Base-by-base conservation (phyloP, 2,329 filamentous ascomycete species). In the Cladosporium sp. region DNA sequence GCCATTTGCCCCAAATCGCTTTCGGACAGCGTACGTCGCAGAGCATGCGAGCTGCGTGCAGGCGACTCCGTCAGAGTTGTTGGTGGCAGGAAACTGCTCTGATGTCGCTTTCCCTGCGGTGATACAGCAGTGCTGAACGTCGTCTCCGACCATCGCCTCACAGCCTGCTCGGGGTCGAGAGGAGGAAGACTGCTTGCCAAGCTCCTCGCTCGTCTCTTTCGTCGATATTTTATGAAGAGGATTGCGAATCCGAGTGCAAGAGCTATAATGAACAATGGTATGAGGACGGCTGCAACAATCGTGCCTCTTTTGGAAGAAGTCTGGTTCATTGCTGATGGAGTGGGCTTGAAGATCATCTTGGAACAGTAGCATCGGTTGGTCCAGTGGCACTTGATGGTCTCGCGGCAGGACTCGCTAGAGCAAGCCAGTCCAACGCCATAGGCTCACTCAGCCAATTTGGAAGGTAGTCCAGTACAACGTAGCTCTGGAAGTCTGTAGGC, bases 401-500 rank as follows among this genome's bases (percentile, higher is more conserved):
- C 10, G 55, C 29, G 3, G 29, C 55, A 35, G 55, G 55, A 23
- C 55, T 58, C 1, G 55, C 55, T 4, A 40, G 33, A 6, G 10
- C 31, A 26, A 35, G 28, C 18, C 18, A 14, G 12, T 58, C 55
- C 8, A 58, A 5, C 2, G 33, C 28, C 55, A 58, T 58, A 1
- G 55, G 29, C n/a, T 40, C 10, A 4, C 23, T 23, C 3, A 58
- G 18, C 29, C 23, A 35, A 29, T 12, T 21, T 21, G 59, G 59
- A 31, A 62, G 44, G 21, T 21, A 50, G 18, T 35, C 40, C 16
- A 33, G 33, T 4, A 62, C 29, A 6, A 62, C 23, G 12, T 26
- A 62, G 18, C 44, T 62, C 21, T 62, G 59, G 4, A n/a, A 46
- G 8, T 62, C 44, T 33, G 23, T 35, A 21, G 59, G 59, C 46